A percentile compares a stretch with the other conserved stretches of the same genome.
phyloP scores from a whole-genome alignment of 495 filamentous ascomycete genomes.

The Hypoxylon trugodes region DNA sequence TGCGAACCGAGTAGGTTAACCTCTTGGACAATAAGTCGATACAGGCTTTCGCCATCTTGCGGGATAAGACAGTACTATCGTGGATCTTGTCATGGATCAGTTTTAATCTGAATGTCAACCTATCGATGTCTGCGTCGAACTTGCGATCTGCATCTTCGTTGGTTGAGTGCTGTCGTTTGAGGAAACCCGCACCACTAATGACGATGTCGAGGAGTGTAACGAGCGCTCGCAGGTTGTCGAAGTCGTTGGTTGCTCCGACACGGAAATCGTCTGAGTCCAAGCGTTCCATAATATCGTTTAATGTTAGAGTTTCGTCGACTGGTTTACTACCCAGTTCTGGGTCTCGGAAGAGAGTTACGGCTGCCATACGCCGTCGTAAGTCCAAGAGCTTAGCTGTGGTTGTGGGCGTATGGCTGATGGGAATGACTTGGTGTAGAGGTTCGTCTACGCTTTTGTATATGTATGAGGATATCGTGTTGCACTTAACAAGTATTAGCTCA shows the following conservation, averaged over 20 bases:
- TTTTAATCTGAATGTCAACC: slow-evolving; percentile 68
- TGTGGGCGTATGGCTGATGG: slow-evolving; percentile 67
- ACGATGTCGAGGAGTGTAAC: slow-evolving; percentile 74
- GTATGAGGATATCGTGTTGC: slow-evolving; percentile 60
- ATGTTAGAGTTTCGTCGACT: slow-evolving; percentile 56
- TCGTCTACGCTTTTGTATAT: slow-evolving; percentile 61
- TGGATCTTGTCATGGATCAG: slow-evolving; percentile 73
- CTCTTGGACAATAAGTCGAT: slow-evolving; percentile 77
- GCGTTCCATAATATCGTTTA: slow-evolving; percentile 59
- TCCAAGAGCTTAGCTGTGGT: slow-evolving; percentile 63
- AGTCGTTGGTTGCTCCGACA: slow-evolving; percentile 64
- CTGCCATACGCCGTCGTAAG: slow-evolving; percentile 75
- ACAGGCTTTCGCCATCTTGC: slow-evolving; percentile 75
- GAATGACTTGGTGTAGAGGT: slow-evolving; percentile 62
- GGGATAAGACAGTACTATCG: slow-evolving; percentile 74
- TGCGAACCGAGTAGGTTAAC: slow-evolving; percentile 73
- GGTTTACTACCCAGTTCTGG: slow-evolving; percentile 53
- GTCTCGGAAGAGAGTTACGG: slow-evolving; percentile 71
- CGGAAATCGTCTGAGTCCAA: slow-evolving; percentile 58
- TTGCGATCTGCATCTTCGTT: slow-evolving; percentile 52
- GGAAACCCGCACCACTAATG: slow-evolving; percentile 67
- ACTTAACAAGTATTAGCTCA: slow-evolving; percentile 50
- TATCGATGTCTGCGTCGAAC: slow-evolving; percentile 77
- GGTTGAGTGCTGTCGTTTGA: slow-evolving; percentile 23
- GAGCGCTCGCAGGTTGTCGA: slow-evolving; percentile 68